A percentile compares a stretch with the other conserved stretches of the same genome.
Conservation (phyloP, 2,329 filamentous ascomycete genomes). For the Colletotrichum euphorbiae region DNA sequence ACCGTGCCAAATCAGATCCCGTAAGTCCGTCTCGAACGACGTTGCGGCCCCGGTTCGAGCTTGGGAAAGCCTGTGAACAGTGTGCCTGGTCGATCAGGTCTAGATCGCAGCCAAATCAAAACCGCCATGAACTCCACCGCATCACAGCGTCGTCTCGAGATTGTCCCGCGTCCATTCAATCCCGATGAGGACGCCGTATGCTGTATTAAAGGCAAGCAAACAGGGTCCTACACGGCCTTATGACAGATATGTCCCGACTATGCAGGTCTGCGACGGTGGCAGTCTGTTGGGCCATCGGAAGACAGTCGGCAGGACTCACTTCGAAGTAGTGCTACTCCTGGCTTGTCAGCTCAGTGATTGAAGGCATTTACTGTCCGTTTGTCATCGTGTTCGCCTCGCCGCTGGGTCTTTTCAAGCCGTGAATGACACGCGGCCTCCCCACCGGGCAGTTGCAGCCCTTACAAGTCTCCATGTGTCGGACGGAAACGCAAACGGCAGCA, state of each 20-base stretch:
- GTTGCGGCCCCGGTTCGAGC: constrained; percentile 8
- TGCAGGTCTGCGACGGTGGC: constrained; percentile 8
- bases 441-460: constrained; percentile 6
- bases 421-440: constrained; percentile 21
- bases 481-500: constrained; percentile 19
- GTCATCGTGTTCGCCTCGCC: constrained; percentile 26
- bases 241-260: background rate
- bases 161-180: constrained; percentile 2
- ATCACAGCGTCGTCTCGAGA: background rate
- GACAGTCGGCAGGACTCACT: constrained; percentile 12
- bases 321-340: constrained; percentile 8
- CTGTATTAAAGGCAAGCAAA: background rate
- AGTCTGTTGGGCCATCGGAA: constrained; percentile 6
- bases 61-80: constrained; percentile 15
- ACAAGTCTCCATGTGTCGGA: constrained; percentile 16
- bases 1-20: constrained; percentile 21
- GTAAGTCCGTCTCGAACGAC: background rate
- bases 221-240: background rate
- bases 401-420: background rate
- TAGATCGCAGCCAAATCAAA: constrained; percentile 16
- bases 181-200: constrained; percentile 9
- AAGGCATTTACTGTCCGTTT: constrained; percentile 7
- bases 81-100: constrained; percentile 31
- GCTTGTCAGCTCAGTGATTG: constrained; percentile 11
- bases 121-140: constrained; percentile 15